Base-by-base conservation (phyloP, 768 basidiomycete genomes). In the Boletus bicolor region DNA sequence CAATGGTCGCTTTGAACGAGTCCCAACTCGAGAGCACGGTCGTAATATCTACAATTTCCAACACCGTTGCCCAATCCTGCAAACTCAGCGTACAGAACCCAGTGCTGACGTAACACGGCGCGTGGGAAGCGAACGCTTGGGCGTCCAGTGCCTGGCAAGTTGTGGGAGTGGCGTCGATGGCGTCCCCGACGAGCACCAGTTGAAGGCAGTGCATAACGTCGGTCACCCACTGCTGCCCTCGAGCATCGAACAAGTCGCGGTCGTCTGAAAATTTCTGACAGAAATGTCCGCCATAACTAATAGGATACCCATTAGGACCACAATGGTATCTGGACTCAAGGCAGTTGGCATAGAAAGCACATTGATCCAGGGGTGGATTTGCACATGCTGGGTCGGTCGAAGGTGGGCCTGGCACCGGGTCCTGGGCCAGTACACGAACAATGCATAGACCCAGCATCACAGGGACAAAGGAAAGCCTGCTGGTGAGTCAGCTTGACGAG, bases 131-230 rank as follows among this genome's bases (percentile, higher is more conserved):
- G 48, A 79, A 77, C 19, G 77, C 79, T 37, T 67, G 66, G 42
- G 70, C 57, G 36, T 72, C 63, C 21, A 80, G 61, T 15, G 62
- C 70, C 3, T 59, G 38, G 44, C 78, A 80, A 3, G 67, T 70
- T 30, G 60, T 54, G 4, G 62, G 59, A 0, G 59, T 53, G 0
- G 58, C 56, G n/a, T 69, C 64, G 8, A 67, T 52, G 6, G 65
- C 63, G 24, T 77, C 73, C 1, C 70, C 70, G 3, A 80, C 73
- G 21, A 80, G 71, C 3, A 69, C 72, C 0, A 55, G 57, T 55
- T 80, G 79, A 8, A 81, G 70, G 53, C 79, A 81, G 47, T 72
- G 72, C 78, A 81, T 78, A 15, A 76, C 76, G 35, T 69, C 63
- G 36, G 75, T 36, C 72, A 80, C 73, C 79, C 79, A 81, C 38